Percentiles rank a stretch among this genome's conserved stretches.
These are phyloP conservation scores for Xerocomus subilludens DNA, from an alignment of 1,284 basidiomycete species.

Conservation along the genomic window DNA sequence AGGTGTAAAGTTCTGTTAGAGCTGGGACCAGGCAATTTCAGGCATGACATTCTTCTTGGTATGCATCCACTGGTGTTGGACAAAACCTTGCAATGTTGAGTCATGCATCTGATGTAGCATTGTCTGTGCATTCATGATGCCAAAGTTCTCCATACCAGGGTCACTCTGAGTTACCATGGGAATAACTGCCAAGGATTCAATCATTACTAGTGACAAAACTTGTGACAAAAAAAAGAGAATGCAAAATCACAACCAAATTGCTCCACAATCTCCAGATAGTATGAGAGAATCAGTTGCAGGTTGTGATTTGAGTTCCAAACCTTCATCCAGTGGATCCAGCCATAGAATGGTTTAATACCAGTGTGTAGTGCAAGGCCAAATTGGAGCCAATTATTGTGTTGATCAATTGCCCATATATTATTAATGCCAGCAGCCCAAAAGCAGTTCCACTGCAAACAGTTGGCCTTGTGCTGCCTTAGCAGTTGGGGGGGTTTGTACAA, in stretches of 20 bases:
- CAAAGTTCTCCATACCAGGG: slow-evolving; percentile 46
- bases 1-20: not conserved
- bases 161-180: slow-evolving; percentile 47
- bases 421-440: slow-evolving; percentile 15
- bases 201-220: no score
- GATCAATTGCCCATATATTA: slow-evolving; percentile 9
- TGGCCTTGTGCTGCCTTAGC: not conserved
- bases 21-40: slow-evolving; percentile 20
- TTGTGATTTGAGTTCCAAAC: no score
- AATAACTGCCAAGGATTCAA: no score
- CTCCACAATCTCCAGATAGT: no score
- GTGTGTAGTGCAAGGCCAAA: no score
- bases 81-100: not conserved
- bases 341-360: no score
- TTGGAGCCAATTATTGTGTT: no score
- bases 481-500: no score
- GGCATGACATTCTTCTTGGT: slow-evolving; percentile 24
- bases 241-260: no score
- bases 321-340: no score
- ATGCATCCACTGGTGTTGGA: slow-evolving; percentile 21
- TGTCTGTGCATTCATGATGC: slow-evolving; percentile 47
- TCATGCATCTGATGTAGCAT: slow-evolving; percentile 40
- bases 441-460: not conserved
- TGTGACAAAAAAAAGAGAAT: no score
- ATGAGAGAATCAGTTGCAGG: no score